Evolutionary conservation across 176 grass and related monocot genomes (phyloP).

Genomic region (Oryza meyeriana): DNA sequence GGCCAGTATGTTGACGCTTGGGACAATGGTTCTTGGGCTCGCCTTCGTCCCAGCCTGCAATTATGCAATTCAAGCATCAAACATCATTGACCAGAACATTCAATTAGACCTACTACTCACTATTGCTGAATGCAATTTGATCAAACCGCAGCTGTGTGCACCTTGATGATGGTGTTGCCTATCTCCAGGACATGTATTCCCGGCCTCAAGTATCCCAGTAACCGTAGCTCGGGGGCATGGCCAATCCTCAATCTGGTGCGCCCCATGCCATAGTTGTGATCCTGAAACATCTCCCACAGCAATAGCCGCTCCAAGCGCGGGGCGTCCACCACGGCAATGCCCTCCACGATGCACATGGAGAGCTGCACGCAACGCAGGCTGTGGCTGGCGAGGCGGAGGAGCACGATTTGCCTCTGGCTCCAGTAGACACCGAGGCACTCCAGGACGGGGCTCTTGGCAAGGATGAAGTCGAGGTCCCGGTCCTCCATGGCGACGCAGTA

Average conservation of each 20-base stretch:
- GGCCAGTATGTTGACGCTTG: background rate
- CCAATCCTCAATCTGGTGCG: background rate
- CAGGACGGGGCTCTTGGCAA: conserved; percentile 4
- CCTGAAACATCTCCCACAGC: background rate
- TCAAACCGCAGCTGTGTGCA: too few relatives aligned
- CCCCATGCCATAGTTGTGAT: too few relatives aligned
- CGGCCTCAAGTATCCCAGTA: too few relatives aligned
- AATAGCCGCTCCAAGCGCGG: background rate
- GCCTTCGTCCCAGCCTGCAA: background rate
- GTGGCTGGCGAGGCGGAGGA: background rate
- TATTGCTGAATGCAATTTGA: too few relatives aligned
- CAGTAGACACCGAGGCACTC: background rate
- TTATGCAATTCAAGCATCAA: too few relatives aligned
- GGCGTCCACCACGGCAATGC: background rate
- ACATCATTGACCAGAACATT: too few relatives aligned
- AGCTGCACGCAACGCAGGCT: background rate
- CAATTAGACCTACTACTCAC: too few relatives aligned
- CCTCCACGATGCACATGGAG: background rate
- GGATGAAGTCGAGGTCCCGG: background rate
- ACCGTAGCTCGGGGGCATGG: too few relatives aligned
- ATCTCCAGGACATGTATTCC: too few relatives aligned
- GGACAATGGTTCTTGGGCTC: background rate
- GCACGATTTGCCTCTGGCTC: too few relatives aligned
- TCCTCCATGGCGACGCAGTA: background rate
- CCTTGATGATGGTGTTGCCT: too few relatives aligned